phyloP scores from a whole-genome alignment of 2,329 filamentous ascomycete species.

The Chaetomiaceae sp. region DNA sequence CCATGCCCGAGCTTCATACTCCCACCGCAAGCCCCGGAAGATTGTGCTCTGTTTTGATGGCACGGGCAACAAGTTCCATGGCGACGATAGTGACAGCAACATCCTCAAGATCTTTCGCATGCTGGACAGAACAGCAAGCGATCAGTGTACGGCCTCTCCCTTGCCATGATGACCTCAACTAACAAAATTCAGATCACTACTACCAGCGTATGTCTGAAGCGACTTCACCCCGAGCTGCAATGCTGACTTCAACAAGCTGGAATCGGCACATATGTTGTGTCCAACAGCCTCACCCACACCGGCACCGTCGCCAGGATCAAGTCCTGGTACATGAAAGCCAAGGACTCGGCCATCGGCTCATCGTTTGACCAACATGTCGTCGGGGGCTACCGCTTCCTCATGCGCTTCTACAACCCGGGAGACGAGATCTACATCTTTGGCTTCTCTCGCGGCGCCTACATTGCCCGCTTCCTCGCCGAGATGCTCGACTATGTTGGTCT shows the following conservation, averaged over 20 bases:
- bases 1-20: neutral
- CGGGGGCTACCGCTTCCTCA: conserved; percentile 74
- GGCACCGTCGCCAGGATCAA: conserved; percentile 52
- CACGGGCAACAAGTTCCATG: conserved; percentile 60
- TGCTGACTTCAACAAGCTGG: conserved; percentile 43
- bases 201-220: conserved; percentile 23
- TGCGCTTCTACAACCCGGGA: conserved; percentile 64
- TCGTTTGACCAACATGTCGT: conserved; percentile 82
- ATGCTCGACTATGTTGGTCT: conserved; percentile 82
- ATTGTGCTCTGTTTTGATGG: conserved; percentile 60
- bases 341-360: conserved; percentile 74
- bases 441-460: conserved; percentile 69
- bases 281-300: conserved; percentile 55
- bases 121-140: conserved; percentile 57
- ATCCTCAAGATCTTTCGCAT: conserved; percentile 69
- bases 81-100: conserved; percentile 59
- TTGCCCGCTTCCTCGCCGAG: conserved; percentile 71
- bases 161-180: neutral
- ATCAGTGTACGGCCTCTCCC: conserved; percentile 46
- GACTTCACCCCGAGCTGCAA: conserved; percentile 22
- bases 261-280: conserved; percentile 69
- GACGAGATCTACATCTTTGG: conserved; percentile 70
- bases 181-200: neutral
- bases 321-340: conserved; percentile 67
- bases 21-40: conserved; percentile 35